Evolutionary conservation across 495 filamentous ascomycete genomes (phyloP), one percentile per base, ranked within the genome.

Genomic region (Lichenothelia convexa): DNA sequence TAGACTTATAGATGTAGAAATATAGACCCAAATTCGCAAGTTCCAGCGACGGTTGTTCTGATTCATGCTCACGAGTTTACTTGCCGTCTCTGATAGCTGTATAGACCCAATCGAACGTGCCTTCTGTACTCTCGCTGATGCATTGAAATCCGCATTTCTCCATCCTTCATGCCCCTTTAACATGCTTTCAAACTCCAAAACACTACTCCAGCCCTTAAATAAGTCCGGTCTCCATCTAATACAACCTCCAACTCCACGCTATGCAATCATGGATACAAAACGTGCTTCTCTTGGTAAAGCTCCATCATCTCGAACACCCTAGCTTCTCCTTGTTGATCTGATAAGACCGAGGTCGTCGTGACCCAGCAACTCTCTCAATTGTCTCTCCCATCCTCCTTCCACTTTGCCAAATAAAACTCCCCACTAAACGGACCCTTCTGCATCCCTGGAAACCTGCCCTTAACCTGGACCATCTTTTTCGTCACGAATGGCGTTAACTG

Each of bases 401-500:
- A 84, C 43, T 59, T 53, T 33, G 63, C 46, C 30, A 83, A 53
- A 54, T 80, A 84, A 23, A 55, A 36, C 45, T 59, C 51, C 7
- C 74, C 73, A 45, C 66, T 70, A 36, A 70, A 50, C 31, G 47
- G 32, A 11, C 37, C 70, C 69, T 41, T 59, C 42, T 16, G 50
- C 30, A 9, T 19, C 21, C 12, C 18, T 13, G 1, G 19, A 20
- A 7, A 72, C 31, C 60, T 50, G 16, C 71, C 74, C 40, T 46
- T 58, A 18, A 48, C 54, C 22, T 45, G 45, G 27, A 54, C 47
- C 44, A 86, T 71, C 39, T 61, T 68, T 33, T 63, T 63, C 32
- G 80, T 74, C 23, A 93, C 79, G 48, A 92, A 95, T 4, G 85
- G 87, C 5, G 76, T 87, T 49, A 93, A 71, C 87, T 93, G 15